A percentile compares a stretch with the other conserved stretches of the same genome.
These are phyloP conservation scores for Conticribra weissflogii DNA, from an alignment of 108 stramenopile genomes.

Conservation along the genomic window DNA sequence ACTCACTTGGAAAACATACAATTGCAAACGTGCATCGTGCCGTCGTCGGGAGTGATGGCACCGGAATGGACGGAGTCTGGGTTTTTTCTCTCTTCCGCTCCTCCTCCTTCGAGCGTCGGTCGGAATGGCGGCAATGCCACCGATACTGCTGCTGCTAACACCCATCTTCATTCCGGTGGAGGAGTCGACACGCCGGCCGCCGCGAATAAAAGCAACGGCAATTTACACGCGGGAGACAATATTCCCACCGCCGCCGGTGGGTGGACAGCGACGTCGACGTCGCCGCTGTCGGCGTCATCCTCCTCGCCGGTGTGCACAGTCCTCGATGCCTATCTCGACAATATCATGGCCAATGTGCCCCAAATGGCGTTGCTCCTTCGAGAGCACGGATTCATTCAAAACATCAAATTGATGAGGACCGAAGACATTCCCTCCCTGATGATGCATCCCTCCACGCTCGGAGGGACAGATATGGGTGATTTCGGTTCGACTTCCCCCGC, in stretches of 20 bases:
- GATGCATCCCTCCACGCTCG: conserved; percentile 74
- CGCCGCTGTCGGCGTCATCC: conserved; percentile 3
- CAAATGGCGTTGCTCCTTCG: conserved; percentile 81
- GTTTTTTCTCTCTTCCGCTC: conserved; percentile 22
- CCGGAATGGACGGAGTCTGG: conserved; percentile 31
- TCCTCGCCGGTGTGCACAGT: conserved; percentile 70
- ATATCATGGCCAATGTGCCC: conserved; percentile 89
- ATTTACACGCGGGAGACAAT: no score
- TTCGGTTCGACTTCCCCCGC: no score
- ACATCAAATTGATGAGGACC: conserved; percentile 74
- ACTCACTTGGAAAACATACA: conserved; percentile 51
- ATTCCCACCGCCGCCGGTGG: neutral
- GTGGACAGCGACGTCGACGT: neutral
- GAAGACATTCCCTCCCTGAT: conserved; percentile 77
- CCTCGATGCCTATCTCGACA: conserved; percentile 84
- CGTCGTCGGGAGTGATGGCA: conserved; percentile 45
- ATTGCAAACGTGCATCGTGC: conserved; percentile 76
- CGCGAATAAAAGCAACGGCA: no score
- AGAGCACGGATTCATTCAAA: conserved; percentile 83
- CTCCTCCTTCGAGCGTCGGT: neutral
- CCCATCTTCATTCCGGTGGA: no score
- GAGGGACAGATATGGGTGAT: conserved; percentile 26
- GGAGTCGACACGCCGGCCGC: no score
- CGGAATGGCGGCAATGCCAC: neutral
- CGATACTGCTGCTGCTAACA: neutral